phyloP scores from a whole-genome alignment of 129 eudicot species.

The Flaveria robusta region DNA sequence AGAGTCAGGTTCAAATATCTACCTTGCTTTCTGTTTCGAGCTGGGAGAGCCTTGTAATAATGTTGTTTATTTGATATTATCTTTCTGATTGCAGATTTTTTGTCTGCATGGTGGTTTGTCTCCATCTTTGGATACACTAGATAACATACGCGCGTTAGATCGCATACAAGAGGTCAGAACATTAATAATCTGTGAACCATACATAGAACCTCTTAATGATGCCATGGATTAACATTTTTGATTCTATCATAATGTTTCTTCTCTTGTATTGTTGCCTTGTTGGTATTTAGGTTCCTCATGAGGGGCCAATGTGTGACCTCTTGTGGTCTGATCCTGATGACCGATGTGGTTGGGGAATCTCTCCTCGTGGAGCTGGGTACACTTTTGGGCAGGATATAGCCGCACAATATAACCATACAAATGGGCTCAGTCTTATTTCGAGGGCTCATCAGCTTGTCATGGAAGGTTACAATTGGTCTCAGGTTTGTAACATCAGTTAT shows the following conservation, averaged over 20 bases:
- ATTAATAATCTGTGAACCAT: not conserved
- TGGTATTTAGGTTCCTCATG: conserved; percentile 48
- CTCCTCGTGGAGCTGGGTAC: conserved; percentile 54
- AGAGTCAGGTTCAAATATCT: conserved; percentile 61
- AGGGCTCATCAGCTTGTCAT: conserved; percentile 52
- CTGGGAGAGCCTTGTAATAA: conserved; percentile 21
- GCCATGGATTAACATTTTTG: not conserved
- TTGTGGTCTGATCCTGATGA: conserved; percentile 54
- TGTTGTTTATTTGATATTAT: not conserved
- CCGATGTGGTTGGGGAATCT: conserved; percentile 55
- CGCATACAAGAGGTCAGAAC: conserved; percentile 84
- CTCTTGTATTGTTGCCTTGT: conserved; percentile 13
- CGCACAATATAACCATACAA: conserved; percentile 48
- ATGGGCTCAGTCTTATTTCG: conserved; percentile 45
- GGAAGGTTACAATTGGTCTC: conserved; percentile 57
- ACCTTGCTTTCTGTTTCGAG: not conserved
- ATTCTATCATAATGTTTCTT: conserved; percentile 11
- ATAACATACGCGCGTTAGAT: conserved; percentile 82
- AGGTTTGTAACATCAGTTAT: conserved; percentile 34
- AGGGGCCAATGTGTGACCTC: conserved; percentile 56
- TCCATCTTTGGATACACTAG: conserved; percentile 87
- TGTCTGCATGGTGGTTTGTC: conserved; percentile 96
- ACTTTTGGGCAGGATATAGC: conserved; percentile 52
- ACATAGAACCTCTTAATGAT: not conserved
- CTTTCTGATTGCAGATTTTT: conserved; percentile 55